These are phyloP conservation scores for Penstemon davidsonii DNA, from an alignment of 257 asterid species.

Conservation along the genomic window DNA sequence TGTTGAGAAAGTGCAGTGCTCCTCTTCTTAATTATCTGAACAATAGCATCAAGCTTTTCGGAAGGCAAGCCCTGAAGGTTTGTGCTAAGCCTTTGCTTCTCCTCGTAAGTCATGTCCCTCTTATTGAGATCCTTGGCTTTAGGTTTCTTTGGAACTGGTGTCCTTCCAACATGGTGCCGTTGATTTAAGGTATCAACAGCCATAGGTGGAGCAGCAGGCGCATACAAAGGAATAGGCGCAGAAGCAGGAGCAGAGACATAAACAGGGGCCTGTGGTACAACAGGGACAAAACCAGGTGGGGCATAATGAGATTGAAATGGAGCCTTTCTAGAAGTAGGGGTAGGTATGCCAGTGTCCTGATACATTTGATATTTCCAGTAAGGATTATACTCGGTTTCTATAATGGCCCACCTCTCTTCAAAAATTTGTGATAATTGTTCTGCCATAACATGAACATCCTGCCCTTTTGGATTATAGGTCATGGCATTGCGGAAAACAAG, in stretches of 20 bases:
- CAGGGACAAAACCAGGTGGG: conserved; percentile 22
- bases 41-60: conserved; percentile 86
- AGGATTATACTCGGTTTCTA: conserved; percentile 65
- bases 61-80: conserved; percentile 83
- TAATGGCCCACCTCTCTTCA: conserved; percentile 78
- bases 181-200: conserved; percentile 50
- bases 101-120: conserved; percentile 94
- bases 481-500: conserved; percentile 88
- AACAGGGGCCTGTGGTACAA: conserved; percentile 7
- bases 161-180: conserved; percentile 54
- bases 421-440: conserved; percentile 61
- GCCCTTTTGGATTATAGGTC: conserved; percentile 91
- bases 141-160: conserved; percentile 85
- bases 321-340: conserved; percentile 59
- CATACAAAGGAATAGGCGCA: conserved; percentile 34
- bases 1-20: conserved; percentile 69
- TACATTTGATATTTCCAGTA: conserved; percentile 60
- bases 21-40: conserved; percentile 92
- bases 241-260: conserved; percentile 18
- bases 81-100: conserved; percentile 90
- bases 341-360: conserved; percentile 59
- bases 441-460: conserved; percentile 89
- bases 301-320: conserved; percentile 42
- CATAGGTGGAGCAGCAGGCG: conserved; percentile 37
- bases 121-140: conserved; percentile 90